Percentiles rank a stretch among this genome's conserved stretches.
These are phyloP conservation scores for Arthrobotrys sinensis DNA, from an alignment of 2,329 filamentous ascomycete species.

Conservation along the genomic window DNA sequence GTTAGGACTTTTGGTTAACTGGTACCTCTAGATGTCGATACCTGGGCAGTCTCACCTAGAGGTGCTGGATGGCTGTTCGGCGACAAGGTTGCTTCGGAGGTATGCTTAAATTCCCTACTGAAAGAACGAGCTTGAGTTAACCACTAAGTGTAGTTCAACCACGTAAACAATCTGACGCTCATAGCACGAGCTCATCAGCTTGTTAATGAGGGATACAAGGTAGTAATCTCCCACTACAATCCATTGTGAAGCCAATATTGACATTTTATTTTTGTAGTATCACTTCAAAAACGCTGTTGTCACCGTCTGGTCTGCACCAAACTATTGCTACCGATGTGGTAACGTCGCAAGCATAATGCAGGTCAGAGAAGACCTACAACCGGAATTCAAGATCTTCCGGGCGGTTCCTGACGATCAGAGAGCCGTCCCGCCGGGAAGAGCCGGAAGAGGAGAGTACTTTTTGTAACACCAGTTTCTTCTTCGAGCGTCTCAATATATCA, in stretches of 20 bases:
- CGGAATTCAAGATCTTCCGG: constrained; percentile 92
- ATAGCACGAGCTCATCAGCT: constrained; percentile 82
- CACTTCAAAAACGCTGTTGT: constrained; percentile 96
- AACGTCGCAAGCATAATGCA: constrained; percentile 86
- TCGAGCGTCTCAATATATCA: constrained; percentile 15
- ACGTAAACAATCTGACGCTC: constrained; percentile 80
- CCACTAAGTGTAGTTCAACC: constrained; percentile 74
- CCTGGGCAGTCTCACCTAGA: constrained; percentile 79
- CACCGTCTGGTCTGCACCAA: constrained; percentile 75
- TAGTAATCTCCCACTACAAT: constrained; percentile 64
- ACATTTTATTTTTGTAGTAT: constrained; percentile 73
- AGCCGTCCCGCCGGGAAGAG: constrained; percentile 80
- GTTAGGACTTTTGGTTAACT: not conserved
- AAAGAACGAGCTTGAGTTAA: constrained; percentile 27
- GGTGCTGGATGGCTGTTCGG: constrained; percentile 74
- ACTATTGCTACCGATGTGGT: constrained; percentile 70
- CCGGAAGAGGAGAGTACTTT: constrained; percentile 80
- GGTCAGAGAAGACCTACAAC: constrained; percentile 85
- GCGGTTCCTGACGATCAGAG: constrained; percentile 89
- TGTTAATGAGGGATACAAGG: constrained; percentile 83
- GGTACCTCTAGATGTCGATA: constrained; percentile 73
- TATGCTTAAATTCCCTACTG: not conserved
- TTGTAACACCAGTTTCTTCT: constrained; percentile 68
- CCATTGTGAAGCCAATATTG: not conserved
- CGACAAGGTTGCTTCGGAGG: constrained; percentile 79